These are phyloP conservation scores for Taiwanofungus camphoratus DNA, from an alignment of 1,284 basidiomycete species.

Conservation along the genomic window DNA sequence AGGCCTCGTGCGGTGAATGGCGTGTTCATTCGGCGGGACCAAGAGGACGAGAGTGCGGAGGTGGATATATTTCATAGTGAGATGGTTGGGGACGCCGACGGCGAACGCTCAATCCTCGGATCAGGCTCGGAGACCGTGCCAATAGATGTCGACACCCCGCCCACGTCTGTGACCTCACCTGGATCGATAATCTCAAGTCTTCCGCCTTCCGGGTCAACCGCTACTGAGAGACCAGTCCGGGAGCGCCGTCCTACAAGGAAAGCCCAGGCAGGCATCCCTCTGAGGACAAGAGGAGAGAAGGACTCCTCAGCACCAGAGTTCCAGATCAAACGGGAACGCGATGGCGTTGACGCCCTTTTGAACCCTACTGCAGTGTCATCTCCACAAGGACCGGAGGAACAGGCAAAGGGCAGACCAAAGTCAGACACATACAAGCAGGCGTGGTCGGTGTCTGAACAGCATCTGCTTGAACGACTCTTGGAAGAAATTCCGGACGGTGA, in stretches of 20 bases:
- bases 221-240: background rate
- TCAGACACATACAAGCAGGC: constrained; percentile 71
- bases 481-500: constrained; percentile 74
- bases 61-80: constrained; percentile 43
- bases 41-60: constrained; percentile 53
- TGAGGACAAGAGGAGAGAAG: constrained; percentile 3
- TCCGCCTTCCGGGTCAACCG: background rate
- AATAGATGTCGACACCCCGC: constrained; percentile 20
- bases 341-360: background rate
- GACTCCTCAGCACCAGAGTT: constrained; percentile 1
- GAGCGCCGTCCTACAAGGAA: constrained; percentile 14
- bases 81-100: constrained; percentile 8
- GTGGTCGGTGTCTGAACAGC: constrained; percentile 71
- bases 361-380: constrained; percentile 1
- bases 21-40: constrained; percentile 49
- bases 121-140: constrained; percentile 5
- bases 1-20: constrained; percentile 24
- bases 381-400: constrained; percentile 17
- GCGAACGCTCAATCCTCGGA: background rate
- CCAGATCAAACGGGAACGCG: constrained; percentile 1
- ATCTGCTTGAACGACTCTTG: constrained; percentile 62
- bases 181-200: constrained; percentile 1
- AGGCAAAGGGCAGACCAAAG: constrained; percentile 32
- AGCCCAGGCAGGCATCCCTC: background rate
- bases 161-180: constrained; percentile 16